phyloP scores from a whole-genome alignment of 2,329 filamentous ascomycete genomes.

The Xylariaceae sp. region DNA sequence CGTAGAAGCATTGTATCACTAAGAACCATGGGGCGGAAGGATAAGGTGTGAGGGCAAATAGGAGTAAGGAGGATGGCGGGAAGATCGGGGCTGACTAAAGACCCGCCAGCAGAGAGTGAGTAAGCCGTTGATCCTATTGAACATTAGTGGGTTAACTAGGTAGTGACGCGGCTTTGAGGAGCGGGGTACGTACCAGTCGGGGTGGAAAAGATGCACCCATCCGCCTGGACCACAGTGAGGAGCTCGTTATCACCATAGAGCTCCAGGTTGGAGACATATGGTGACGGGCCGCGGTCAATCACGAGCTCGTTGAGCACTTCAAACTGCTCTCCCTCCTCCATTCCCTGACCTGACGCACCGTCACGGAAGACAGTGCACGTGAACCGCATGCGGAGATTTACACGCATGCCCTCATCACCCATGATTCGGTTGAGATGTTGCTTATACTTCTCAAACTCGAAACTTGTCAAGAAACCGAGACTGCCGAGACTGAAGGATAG shows the following conservation, averaged over 20 bases:
- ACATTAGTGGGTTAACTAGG: conserved; percentile 11
- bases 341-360: conserved; percentile 60
- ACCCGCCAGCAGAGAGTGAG: conserved; percentile 92
- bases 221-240: conserved; percentile 92
- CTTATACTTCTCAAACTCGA: conserved; percentile 86
- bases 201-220: conserved; percentile 97
- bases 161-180: background rate
- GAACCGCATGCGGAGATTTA: conserved; percentile 97
- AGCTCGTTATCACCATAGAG: conserved; percentile 94
- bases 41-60: conserved; percentile 95
- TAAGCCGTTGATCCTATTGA: conserved; percentile 79
- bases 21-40: conserved; percentile 96
- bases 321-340: conserved; percentile 91
- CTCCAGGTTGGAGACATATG: conserved; percentile 96
- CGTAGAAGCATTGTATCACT: conserved; percentile 92
- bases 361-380: conserved; percentile 94
- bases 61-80: conserved; percentile 95
- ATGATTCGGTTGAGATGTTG: conserved; percentile 85
- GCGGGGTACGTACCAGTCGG: conserved; percentile 67
- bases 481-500: conserved; percentile 83
- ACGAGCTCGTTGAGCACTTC: conserved; percentile 98
- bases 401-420: conserved; percentile 93
- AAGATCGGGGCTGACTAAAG: conserved; percentile 94
- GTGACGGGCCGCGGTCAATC: conserved; percentile 94
- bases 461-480: conserved; percentile 85